Evolutionary conservation across 371 early-diverging fungal species (phyloP).

Genomic region (Rhizopus arrhizus): DNA sequence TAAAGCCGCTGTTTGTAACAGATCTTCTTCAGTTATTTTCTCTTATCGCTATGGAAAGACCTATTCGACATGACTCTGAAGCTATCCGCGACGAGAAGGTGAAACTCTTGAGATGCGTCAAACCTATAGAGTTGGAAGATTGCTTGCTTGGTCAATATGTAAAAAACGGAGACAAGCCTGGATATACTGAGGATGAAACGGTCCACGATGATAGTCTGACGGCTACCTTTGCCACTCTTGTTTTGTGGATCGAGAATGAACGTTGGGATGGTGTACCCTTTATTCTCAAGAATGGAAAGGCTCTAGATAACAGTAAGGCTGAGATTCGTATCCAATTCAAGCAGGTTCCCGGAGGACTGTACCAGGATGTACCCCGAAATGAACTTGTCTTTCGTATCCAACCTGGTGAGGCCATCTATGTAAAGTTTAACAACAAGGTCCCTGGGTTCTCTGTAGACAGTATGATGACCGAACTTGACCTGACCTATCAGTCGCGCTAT

Average conservation of each 20-base stretch:
- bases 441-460: constrained; percentile 73
- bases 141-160: constrained; percentile 89
- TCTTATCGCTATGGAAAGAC: constrained; percentile 92
- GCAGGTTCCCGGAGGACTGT: constrained; percentile 80
- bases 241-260: constrained; percentile 87
- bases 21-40: constrained; percentile 88
- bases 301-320: constrained; percentile 85
- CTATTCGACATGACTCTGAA: constrained; percentile 76
- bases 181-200: constrained; percentile 90
- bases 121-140: constrained; percentile 78
- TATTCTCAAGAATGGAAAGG: constrained; percentile 95
- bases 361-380: constrained; percentile 76
- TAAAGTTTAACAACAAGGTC: constrained; percentile 93
- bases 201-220: constrained; percentile 75
- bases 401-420: constrained; percentile 92
- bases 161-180: constrained; percentile 74
- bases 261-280: constrained; percentile 97
- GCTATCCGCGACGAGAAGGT: constrained; percentile 91
- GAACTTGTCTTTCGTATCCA: constrained; percentile 95
- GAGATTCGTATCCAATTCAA: constrained; percentile 95
- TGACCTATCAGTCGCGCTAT: constrained; percentile 87
- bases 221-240: constrained; percentile 91
- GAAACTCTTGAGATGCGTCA: constrained; percentile 78
- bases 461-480: constrained; percentile 89
- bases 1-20: neutral